Percentiles rank a stretch among this genome's conserved stretches.
Conservation (phyloP, 306 rosid genomes). For the Fragaria ananassa region DNA sequence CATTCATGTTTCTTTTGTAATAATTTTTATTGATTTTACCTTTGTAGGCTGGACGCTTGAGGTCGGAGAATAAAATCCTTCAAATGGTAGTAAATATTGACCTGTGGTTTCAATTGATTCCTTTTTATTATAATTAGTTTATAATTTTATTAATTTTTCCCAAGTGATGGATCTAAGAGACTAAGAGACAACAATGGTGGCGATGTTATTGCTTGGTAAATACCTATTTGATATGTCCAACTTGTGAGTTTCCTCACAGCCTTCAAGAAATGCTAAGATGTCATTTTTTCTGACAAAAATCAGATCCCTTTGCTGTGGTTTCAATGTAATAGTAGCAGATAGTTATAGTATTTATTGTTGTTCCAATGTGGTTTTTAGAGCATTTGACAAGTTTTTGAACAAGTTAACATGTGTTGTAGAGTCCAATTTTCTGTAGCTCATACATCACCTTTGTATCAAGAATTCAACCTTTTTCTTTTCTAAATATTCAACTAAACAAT, state of each 20-base stretch:
- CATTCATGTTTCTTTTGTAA: conserved; percentile 12
- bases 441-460: not conserved
- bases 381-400: not conserved
- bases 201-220: not conserved
- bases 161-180: not conserved
- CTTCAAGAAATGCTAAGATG: not conserved
- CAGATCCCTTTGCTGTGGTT: not conserved
- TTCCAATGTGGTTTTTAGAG: not conserved
- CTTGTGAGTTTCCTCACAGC: not conserved
- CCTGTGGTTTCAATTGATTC: not conserved
- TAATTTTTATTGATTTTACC: conserved; percentile 21
- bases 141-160: not conserved
- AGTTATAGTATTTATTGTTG: not conserved
- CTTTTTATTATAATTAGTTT: not conserved
- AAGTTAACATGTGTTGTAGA: not conserved
- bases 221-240: not conserved
- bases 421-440: not conserved
- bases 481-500: not conserved
- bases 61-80: conserved; percentile 62
- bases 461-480: not conserved
- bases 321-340: not conserved
- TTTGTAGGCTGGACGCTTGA: conserved; percentile 62
- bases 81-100: conserved; percentile 59
- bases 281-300: not conserved
- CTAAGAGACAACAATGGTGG: not conserved